Conservation (phyloP, 2,329 filamentous ascomycete genomes). For the Alternaria conjuncta region DNA sequence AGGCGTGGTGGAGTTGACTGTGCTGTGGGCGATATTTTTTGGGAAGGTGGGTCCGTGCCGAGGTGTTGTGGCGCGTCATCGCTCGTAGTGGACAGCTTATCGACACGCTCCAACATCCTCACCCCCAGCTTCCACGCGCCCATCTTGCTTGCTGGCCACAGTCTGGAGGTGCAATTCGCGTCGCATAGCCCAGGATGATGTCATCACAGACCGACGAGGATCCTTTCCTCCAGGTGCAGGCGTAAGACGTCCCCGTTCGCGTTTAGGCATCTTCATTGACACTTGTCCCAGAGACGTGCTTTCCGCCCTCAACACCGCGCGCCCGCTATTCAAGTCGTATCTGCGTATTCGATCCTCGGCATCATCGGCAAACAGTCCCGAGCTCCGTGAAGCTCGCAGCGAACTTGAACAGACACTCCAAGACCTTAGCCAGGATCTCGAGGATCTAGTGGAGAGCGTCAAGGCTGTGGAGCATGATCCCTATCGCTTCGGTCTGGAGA, state of each 20-base stretch:
- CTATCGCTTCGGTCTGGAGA: constrained; percentile 82
- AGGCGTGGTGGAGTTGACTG: constrained; percentile 14
- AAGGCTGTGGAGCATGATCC: constrained; percentile 87
- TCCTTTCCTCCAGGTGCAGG: constrained; percentile 59
- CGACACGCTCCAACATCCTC: constrained; percentile 13
- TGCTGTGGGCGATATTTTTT: constrained; percentile 20
- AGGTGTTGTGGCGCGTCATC: constrained; percentile 16
- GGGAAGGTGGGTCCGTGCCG: constrained; percentile 23
- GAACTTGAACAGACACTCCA: constrained; percentile 82
- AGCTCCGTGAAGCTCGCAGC: constrained; percentile 66
- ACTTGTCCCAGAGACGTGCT: constrained; percentile 78
- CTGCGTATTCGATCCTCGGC: constrained; percentile 90
- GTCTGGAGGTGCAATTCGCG: background rate
- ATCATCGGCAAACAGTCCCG: constrained; percentile 68
- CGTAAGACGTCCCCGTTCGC: constrained; percentile 37
- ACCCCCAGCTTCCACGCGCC: background rate
- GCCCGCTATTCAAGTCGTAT: constrained; percentile 91
- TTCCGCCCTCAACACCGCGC: constrained; percentile 77
- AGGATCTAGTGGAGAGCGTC: constrained; percentile 87
- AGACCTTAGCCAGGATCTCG: constrained; percentile 79
- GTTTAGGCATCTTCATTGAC: constrained; percentile 27
- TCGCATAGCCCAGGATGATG: constrained; percentile 42
- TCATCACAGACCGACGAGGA: constrained; percentile 51
- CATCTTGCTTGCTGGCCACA: background rate
- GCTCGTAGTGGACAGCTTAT: constrained; percentile 8